Conservation (phyloP, 129 eudicot genomes). For the Solidago caesia region DNA sequence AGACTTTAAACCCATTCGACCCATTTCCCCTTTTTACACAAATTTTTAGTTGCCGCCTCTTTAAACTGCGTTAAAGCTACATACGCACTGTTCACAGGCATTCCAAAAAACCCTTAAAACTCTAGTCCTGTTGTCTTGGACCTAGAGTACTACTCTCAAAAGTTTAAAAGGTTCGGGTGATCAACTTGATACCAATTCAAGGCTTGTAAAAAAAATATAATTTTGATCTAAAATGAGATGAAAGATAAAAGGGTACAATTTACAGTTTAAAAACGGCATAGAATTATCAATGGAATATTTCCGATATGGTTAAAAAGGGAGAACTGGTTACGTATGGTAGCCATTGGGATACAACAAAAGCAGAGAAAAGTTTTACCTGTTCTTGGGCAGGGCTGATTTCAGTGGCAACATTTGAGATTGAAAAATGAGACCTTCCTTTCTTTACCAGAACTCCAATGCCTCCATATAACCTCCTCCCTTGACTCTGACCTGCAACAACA, state of each 20-base stretch:
- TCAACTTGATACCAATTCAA: neutral
- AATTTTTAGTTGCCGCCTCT: neutral
- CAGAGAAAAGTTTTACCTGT: conserved; percentile 41
- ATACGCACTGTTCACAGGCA: neutral
- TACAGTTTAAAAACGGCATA: neutral
- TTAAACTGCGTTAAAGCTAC: neutral
- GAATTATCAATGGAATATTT: neutral
- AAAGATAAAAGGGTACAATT: neutral
- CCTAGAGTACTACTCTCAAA: neutral
- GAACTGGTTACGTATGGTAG: neutral
- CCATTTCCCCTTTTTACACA: neutral
- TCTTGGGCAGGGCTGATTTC: conserved; percentile 75
- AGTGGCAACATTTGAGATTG: conserved; percentile 83
- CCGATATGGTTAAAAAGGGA: neutral
- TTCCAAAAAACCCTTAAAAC: neutral
- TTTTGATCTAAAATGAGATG: neutral
- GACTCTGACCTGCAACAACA: conserved; percentile 35
- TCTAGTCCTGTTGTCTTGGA: neutral
- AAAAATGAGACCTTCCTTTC: conserved; percentile 59
- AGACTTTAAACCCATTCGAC: neutral
- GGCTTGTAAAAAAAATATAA: neutral
- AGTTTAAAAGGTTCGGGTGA: neutral
- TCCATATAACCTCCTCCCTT: conserved; percentile 59
- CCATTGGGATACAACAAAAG: neutral
- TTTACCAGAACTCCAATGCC: conserved; percentile 51